Base-by-base conservation (phyloP, 495 filamentous ascomycete species). In the Elasticomyces elasticus region DNA sequence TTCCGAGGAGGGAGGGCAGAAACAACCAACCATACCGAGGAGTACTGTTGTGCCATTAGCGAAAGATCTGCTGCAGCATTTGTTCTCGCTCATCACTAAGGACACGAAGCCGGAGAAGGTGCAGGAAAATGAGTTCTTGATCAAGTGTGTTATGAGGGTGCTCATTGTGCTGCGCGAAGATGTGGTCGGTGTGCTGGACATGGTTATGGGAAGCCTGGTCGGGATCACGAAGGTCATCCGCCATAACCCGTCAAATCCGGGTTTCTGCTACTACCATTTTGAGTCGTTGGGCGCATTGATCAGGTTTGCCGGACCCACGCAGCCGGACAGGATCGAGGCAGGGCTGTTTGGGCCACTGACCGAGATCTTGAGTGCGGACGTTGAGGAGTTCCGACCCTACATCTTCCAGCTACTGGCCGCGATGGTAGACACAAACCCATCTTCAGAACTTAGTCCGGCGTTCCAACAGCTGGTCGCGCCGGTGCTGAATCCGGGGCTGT, bases 201-300 rank as follows among this genome's bases (percentile, higher is more conserved):
- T 72, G 61, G 78, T 94, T 15, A 72, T 97, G 13, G 69, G 77
- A 25, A 85, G 91, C 65, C 72, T 97, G 49, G 80, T 92, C 62
- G 83, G 75, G 53, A 95, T 99, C 61, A 95, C 87, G 5, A 78
- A 82, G 56, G 80, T 92, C 58, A 97, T 94, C 66, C 81, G 85
- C 61, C 75, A 80, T 55, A 99, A 99, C 68, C 94, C 94, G 1
- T 94, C 88, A 70, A 99, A 99, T 69, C 94, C 94, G 1, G 79
- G 89, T 15, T 99, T 99, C 70, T 95, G 94, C 70, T 96, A 99
- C 71, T 99, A 89, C 69, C 88, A 94, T 66, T 99, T 99, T 53
- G 94, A 99, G 69, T 83, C 85, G 1, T 68, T 97, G 42, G 94
- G 92, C n/a, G 90, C 92, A n/a, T 78, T 99, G 43, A 88, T 97